Percentiles rank a stretch among this genome's conserved stretches.
These are phyloP conservation scores for Fraxinus pennsylvanica DNA, from an alignment of 257 asterid genomes.

Conservation along the genomic window DNA sequence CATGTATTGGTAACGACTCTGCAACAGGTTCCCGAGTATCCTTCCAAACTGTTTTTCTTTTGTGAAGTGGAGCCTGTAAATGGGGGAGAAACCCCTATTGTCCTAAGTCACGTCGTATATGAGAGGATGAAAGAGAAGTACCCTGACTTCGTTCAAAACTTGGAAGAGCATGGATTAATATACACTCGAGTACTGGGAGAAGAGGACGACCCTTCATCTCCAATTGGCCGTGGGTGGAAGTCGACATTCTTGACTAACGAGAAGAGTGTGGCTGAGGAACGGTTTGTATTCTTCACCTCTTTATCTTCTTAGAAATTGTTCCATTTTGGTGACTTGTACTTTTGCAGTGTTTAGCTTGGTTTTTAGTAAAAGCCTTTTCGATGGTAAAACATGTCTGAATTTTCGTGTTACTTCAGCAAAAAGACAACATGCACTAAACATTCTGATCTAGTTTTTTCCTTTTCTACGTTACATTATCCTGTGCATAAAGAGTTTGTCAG, in stretches of 20 bases:
- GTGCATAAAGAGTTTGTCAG: background rate
- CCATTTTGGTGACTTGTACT: background rate
- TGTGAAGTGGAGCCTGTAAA: slow-evolving; percentile 78
- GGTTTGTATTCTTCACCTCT: slow-evolving; percentile 38
- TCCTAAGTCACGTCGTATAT: slow-evolving; percentile 70
- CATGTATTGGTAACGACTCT: background rate
- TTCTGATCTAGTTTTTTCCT: background rate
- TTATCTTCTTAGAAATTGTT: background rate
- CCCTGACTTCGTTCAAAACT: slow-evolving; percentile 68
- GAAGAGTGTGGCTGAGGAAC: slow-evolving; percentile 77
- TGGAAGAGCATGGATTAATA: slow-evolving; percentile 67
- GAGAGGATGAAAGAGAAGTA: slow-evolving; percentile 69
- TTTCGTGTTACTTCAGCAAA: background rate
- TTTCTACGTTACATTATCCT: background rate
- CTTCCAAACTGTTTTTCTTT: slow-evolving; percentile 80
- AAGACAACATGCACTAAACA: background rate
- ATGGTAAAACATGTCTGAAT: background rate
- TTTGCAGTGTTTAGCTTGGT: background rate
- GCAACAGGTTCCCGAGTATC: slow-evolving; percentile 74
- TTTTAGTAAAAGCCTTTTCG: background rate
- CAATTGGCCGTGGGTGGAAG: slow-evolving; percentile 93
- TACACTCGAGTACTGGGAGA: slow-evolving; percentile 72
- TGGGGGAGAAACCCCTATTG: slow-evolving; percentile 90
- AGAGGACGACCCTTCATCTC: slow-evolving; percentile 83
- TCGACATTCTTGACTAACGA: slow-evolving; percentile 75